These are phyloP conservation scores for Rhodomyrtus tomentosa DNA, from an alignment of 345 rosid genomes.

Conservation along the genomic window DNA sequence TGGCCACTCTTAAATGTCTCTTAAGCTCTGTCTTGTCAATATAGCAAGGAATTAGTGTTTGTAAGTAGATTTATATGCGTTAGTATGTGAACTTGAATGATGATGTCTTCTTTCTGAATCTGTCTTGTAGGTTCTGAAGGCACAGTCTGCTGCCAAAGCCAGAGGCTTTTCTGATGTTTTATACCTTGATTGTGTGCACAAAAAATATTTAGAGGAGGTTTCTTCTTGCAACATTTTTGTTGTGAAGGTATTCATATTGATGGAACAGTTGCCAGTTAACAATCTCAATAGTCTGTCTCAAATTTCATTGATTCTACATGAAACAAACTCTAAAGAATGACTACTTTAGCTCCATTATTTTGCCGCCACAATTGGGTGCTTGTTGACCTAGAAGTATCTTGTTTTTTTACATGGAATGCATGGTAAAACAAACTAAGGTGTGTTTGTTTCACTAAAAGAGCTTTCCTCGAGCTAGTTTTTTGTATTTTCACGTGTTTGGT, in stretches of 20 bases:
- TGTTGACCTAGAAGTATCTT: not conserved
- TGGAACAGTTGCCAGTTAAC: not conserved
- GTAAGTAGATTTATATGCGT: not conserved
- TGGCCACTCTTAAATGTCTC: not conserved
- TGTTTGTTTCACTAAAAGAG: not conserved
- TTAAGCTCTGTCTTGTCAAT: not conserved
- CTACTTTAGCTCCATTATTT: not conserved
- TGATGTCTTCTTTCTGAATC: not conserved
- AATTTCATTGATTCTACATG: not conserved
- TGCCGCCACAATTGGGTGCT: not conserved
- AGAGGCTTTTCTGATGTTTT: slow-evolving; percentile 86
- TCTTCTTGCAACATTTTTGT: slow-evolving; percentile 91
- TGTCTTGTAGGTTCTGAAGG: slow-evolving; percentile 63
- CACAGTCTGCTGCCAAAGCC: slow-evolving; percentile 74
- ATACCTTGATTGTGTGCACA: slow-evolving; percentile 83
- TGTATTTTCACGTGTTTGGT: not conserved
- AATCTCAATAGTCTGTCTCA: not conserved
- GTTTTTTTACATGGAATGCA: not conserved
- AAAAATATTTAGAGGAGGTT: slow-evolving; percentile 78
- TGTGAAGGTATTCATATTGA: slow-evolving; percentile 42
- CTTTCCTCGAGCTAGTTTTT: not conserved
- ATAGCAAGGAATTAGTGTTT: not conserved
- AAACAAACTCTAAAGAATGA: not conserved
- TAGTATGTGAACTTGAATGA: not conserved
- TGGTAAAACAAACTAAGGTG: not conserved